These are phyloP conservation scores for Atkinsonella texensis DNA, from an alignment of 2,329 filamentous ascomycete genomes.

Conservation along the genomic window DNA sequence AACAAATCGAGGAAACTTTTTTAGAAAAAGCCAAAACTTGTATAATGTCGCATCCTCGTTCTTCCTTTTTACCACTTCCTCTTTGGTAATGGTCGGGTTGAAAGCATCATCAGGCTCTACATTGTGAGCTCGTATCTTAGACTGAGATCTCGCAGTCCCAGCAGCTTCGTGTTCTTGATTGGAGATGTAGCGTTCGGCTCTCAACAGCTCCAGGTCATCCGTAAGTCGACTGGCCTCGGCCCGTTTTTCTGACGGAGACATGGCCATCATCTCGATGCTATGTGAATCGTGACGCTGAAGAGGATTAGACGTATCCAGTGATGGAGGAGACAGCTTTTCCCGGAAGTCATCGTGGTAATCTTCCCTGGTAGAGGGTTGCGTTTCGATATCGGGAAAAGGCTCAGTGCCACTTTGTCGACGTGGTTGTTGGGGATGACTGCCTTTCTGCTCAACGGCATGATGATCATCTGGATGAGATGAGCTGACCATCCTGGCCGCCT, in stretches of 20 bases:
- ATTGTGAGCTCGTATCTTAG: conserved; percentile 21
- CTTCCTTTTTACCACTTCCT: conserved; percentile 17
- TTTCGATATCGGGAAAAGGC: conserved; percentile 2
- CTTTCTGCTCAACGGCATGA: background rate
- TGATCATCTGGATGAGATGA: background rate
- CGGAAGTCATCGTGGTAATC: conserved; percentile 9
- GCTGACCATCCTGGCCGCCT: conserved; percentile 4
- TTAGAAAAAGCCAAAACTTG: conserved; percentile 31
- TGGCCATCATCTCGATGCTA: conserved; percentile 8
- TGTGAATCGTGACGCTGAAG: conserved; percentile 14
- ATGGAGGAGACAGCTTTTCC: conserved; percentile 15
- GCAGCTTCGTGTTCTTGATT: conserved; percentile 26
- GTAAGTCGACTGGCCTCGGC: conserved; percentile 27
- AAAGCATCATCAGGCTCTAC: conserved; percentile 33
- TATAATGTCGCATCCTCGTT: conserved; percentile 23
- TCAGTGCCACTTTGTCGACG: background rate
- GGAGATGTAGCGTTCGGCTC: conserved; percentile 34
- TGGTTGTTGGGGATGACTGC: conserved; percentile 3
- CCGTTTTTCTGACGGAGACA: conserved; percentile 17
- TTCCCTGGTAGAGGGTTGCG: background rate
- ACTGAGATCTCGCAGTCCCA: conserved; percentile 9
- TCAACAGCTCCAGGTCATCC: conserved; percentile 37
- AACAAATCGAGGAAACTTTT: conserved; percentile 37
- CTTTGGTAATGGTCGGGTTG: conserved; percentile 21
- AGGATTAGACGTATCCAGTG: conserved; percentile 20